A percentile compares a stretch with the other conserved stretches of the same genome.
Conservation (phyloP, 1,139 yeast species). For the Suhomyces coccinellae region DNA sequence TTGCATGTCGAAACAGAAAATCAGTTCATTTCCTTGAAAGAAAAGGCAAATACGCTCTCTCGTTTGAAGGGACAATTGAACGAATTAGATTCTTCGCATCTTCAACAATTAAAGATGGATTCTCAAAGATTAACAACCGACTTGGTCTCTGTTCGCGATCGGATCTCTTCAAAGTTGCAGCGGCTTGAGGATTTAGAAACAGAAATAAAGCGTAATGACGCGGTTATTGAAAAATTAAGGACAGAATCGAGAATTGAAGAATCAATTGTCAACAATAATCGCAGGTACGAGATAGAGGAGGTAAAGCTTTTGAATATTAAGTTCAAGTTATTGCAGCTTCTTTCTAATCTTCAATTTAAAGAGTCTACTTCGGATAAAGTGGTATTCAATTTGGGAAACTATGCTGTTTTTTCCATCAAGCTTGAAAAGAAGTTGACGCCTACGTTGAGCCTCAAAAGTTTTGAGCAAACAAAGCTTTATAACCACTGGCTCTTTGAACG, state of each 20-base stretch:
- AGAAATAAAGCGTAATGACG: constrained; percentile 12
- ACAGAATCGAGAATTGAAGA: constrained; percentile 19
- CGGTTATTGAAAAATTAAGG: constrained; percentile 13
- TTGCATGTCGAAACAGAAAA: constrained; percentile 17
- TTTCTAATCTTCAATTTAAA: constrained; percentile 23
- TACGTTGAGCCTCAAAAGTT: background rate
- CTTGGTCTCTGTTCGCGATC: constrained; percentile 14
- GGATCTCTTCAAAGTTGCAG: constrained; percentile 13
- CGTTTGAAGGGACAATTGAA: constrained; percentile 22
- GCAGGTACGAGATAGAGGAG: constrained; percentile 28
- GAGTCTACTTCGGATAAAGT: constrained; percentile 14
- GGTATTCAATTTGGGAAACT: constrained; percentile 19
- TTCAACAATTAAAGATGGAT: constrained; percentile 16
- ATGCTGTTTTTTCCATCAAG: background rate
- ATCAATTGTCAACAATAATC: constrained; percentile 20
- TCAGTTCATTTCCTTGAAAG: constrained; percentile 19
- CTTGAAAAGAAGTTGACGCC: background rate
- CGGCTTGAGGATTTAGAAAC: constrained; percentile 17
- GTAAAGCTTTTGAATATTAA: constrained; percentile 25
- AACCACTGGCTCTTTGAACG: constrained; percentile 6
- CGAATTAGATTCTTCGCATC: constrained; percentile 14
- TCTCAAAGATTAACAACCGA: constrained; percentile 18
- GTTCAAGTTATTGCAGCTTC: constrained; percentile 25
- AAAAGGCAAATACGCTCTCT: constrained; percentile 24
- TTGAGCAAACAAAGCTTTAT: constrained; percentile 1